Base-by-base conservation (phyloP, 2,329 filamentous ascomycete species). In the Spiromastix sp. region DNA sequence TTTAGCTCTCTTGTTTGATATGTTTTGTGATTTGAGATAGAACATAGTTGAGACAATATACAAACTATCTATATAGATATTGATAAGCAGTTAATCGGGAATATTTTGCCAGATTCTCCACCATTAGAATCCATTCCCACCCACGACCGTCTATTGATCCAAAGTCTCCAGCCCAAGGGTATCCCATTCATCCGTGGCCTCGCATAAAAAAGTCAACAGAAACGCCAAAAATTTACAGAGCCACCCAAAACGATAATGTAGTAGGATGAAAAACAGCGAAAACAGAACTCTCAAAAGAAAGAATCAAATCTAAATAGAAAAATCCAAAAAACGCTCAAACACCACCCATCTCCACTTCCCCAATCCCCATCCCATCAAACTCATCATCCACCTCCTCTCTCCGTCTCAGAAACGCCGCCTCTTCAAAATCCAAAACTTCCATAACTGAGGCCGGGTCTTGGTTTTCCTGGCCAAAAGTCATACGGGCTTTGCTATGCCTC, bases 321-420 rank as follows among this genome's bases (percentile, higher is more conserved):
- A 15, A 21, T 15, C 9, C 8, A 13, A 20, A 32, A 38, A 32
- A 25, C 34, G 46, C 35, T 26, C 33, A 60, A 38, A 50, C 51
- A 30, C 46, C 60, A 44, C 58, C 46, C 59, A 59, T 58, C 42
- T 55, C 41, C 43, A 52, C 27, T 39, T 49, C 45, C 17, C 30
- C 37, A 4, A 9, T 25, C 24, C 31, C 30, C n/a, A n/a, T n/a
- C 10, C 22, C 34, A 6, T 9, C 25, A 38, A 52, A 51, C 29
- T 59, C 45, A 40, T 44, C 38, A 51, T 54, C 47, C 34, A 61
- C 47, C 38, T 66, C 63, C 29, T 64, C 61, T 25, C 54, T 54
- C 36, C 55, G 50, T 27, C 58, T 51, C 34, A 68, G 47, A 40
- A 68, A 68, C 3, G 51, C 37, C 4, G 64, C 60, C 31, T 68